Evolutionary conservation across 1,139 yeast genomes (phyloP), one percentile per base, ranked within the genome.

Genomic region (Pichia norvegensis): DNA sequence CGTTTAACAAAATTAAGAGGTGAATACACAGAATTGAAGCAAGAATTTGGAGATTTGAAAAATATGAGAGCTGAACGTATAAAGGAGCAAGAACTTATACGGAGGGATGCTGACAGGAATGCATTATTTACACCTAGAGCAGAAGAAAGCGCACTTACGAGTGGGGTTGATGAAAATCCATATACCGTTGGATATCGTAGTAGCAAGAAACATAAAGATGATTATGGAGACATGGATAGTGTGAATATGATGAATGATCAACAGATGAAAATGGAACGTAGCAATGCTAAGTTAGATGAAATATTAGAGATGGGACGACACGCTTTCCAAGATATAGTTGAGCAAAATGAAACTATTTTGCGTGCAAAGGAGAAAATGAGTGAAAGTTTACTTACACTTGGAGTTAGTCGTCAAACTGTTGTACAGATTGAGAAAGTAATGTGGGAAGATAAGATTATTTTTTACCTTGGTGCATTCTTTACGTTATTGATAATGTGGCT

Each of bases 251-350:
- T 78, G 61, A 76, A 71, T 52, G 84, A 85, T 47, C 97, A 88
- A 60, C 73, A 73, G 36, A 75, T 76, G 46, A 74, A 83, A 9
- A 69, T 92, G 47, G 73, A 75, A 25, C 69, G 86, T 47, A 88
- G 95, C 0, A 80, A 85, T 31, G 81, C 79, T 48, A 95, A 86
- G 60, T 67, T 92, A 52, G 98, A 92, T 61, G 88, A 85, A 54
- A 87, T 92, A 42, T 66, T 92, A 45, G 97, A 86, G 59, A 83
- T 87, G 80, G 97, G 97, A 1, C 79, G 84, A 51, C 76, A 78
- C 47, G 88, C 95, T 1, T 76, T 88, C 55, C 95, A 85, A 45
- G 96, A 90, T 59, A 71, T 92, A 29, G 83, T 85, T 29, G 90
- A 84, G 46, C 97, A 92, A 61, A 85, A 86, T 61, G 84, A 82